Evolutionary conservation across 2,329 filamentous ascomycete species (phyloP).

Genomic region (Sarocladiaceae sp.): DNA sequence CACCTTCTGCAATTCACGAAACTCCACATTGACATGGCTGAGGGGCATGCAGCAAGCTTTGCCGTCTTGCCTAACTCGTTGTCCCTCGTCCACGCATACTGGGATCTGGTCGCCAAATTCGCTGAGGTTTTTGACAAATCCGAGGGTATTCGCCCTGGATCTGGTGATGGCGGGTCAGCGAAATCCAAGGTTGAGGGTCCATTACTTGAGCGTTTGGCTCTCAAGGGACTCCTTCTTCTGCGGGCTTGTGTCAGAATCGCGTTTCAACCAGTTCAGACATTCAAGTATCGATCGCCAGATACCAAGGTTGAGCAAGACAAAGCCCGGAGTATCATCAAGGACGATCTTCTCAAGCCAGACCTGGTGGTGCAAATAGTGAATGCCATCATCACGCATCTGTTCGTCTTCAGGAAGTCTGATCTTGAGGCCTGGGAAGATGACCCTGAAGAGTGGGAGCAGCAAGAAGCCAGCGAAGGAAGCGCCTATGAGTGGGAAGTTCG

Average conservation of each 20-base stretch:
- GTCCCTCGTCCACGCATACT: conserved; percentile 75
- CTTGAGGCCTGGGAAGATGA: conserved; percentile 91
- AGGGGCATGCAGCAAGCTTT: conserved; percentile 76
- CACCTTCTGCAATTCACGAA: conserved; percentile 90
- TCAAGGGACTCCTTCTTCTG: conserved; percentile 79
- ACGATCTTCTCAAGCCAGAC: conserved; percentile 68
- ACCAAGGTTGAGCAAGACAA: conserved; percentile 72
- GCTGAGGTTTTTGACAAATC: conserved; percentile 68
- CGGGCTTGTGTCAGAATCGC: conserved; percentile 82
- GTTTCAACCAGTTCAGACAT: conserved; percentile 74
- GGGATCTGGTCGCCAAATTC: conserved; percentile 74
- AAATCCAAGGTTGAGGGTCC: conserved; percentile 55
- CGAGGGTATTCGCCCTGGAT: conserved; percentile 47
- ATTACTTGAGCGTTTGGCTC: conserved; percentile 71
- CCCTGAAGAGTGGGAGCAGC: conserved; percentile 91
- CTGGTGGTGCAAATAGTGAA: conserved; percentile 81
- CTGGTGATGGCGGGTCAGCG: conserved; percentile 29
- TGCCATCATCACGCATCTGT: conserved; percentile 78
- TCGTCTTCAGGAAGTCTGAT: conserved; percentile 81
- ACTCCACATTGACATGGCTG: conserved; percentile 82
- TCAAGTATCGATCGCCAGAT: conserved; percentile 74
- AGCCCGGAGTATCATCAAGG: conserved; percentile 66
- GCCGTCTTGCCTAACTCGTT: conserved; percentile 76
- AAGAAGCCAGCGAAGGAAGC: conserved; percentile 78
- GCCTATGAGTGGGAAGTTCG: conserved; percentile 91